Base-by-base conservation (phyloP, 805 yeast genomes). In the Saccharomycopsis sp. region DNA sequence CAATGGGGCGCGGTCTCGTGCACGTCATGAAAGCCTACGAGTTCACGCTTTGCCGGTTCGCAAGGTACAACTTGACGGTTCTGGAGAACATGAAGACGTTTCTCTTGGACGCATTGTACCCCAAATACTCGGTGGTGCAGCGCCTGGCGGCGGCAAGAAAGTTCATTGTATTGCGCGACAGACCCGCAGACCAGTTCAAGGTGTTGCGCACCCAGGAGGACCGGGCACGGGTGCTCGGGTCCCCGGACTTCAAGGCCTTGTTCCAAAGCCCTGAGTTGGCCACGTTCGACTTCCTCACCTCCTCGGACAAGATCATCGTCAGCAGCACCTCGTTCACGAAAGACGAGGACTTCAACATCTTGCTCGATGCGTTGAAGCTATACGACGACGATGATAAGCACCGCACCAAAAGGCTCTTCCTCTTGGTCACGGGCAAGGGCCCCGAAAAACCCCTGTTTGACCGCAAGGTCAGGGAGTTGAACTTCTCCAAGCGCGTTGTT, bases 341-440 rank as follows among this genome's bases (percentile, higher is more conserved):
- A 1, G 99, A 92, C 59, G 99, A 92, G 59, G 95, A 92, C 56
- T 75, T 92, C 41, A 63, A 63, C 18, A 60, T 83, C 27, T 61
- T 92, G 13, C 61, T 89, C 13, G 74, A 77, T 8, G 86, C 95
- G 0, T 63, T 92, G 41, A 68, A 69, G 38, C 49, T 60, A 17
- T 79, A 85, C 49, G 88, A 82, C 38, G 23, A 29, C 10, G n/a
- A 43, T 35, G 7, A 38, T n/a, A 42, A 39, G 6, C 18, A 20
- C 6, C 25, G 49, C 1, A 48, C 68, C 3, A 77, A 78, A 1
- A 69, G 67, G 3, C 57, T 76, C 29, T 72, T 86, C 39, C 10
- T 46, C 9, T 60, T 92, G n/a, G 80, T 92, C n/a, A 92, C 99
- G 0, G 99, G 99, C 0, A 89, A 88, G 57, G 99, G 99, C 0